Conservation (phyloP, 2,329 filamentous ascomycete species). For the Xylaria arbuscula region DNA sequence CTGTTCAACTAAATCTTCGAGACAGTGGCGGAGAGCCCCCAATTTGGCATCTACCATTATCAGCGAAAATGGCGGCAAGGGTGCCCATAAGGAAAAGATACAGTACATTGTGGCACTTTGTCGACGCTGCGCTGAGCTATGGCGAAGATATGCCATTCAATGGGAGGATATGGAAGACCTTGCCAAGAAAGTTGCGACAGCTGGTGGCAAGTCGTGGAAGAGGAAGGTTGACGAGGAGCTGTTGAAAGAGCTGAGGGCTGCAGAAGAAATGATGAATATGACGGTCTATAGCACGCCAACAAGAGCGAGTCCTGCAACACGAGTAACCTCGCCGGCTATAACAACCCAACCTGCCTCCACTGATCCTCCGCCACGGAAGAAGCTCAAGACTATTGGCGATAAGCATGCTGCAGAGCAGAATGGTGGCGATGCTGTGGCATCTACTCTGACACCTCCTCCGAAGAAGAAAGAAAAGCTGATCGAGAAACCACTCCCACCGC, state of each 20-base stretch:
- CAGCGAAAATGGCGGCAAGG: slow-evolving; percentile 71
- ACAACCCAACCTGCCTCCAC: slow-evolving; percentile 47
- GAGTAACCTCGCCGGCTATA: slow-evolving; percentile 49
- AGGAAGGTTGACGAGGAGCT: slow-evolving; percentile 92
- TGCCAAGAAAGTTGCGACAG: slow-evolving; percentile 83
- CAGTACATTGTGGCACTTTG: slow-evolving; percentile 86
- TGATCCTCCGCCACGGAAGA: slow-evolving; percentile 71
- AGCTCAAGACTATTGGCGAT: slow-evolving; percentile 67
- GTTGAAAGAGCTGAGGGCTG: slow-evolving; percentile 75
- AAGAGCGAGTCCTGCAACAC: slow-evolving; percentile 43
- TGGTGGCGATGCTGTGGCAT: slow-evolving; percentile 59
- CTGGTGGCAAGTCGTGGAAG: slow-evolving; percentile 85
- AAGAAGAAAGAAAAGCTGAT: slow-evolving; percentile 72
- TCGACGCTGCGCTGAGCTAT: slow-evolving; percentile 88
- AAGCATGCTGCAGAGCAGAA: slow-evolving; percentile 62
- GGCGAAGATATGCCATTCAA: slow-evolving; percentile 94
- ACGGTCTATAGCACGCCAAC: slow-evolving; percentile 55
- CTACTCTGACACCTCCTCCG: slow-evolving; percentile 50
- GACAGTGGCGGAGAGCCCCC: slow-evolving; percentile 92
- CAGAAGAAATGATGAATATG: slow-evolving; percentile 68
- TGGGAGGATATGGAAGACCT: slow-evolving; percentile 96
- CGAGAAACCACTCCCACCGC: slow-evolving; percentile 69
- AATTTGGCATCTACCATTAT: slow-evolving; percentile 78
- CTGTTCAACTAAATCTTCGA: slow-evolving; percentile 80
- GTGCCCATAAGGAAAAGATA: slow-evolving; percentile 84